Percentiles rank a stretch among this genome's conserved stretches.
phyloP scores from a whole-genome alignment of 805 yeast genomes.

The Kuraishia floccosa region DNA sequence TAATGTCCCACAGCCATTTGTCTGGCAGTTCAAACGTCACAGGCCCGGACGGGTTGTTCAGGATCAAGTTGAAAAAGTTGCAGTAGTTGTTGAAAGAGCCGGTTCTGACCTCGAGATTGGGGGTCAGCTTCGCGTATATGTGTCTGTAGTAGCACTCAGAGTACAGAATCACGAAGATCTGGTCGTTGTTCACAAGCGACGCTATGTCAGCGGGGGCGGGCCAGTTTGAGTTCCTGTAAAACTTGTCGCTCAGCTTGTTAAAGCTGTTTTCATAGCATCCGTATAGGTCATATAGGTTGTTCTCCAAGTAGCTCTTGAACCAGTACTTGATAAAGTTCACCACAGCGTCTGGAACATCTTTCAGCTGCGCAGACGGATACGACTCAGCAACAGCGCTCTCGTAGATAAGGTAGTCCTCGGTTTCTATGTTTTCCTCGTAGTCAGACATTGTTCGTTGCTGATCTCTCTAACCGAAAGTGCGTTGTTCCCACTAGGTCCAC shows the following conservation, averaged over 20 bases:
- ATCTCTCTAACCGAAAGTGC: background rate
- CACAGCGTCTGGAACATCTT: slow-evolving; percentile 28
- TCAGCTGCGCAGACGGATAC: background rate
- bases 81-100: slow-evolving; percentile 39
- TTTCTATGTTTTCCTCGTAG: slow-evolving; percentile 4
- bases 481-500: background rate
- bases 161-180: slow-evolving; percentile 30
- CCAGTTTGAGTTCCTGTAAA: slow-evolving; percentile 26
- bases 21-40: slow-evolving; percentile 32
- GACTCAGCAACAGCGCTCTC: slow-evolving; percentile 3
- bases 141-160: slow-evolving; percentile 40
- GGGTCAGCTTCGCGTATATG: slow-evolving; percentile 28
- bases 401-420: slow-evolving; percentile 5
- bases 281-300: slow-evolving; percentile 29
- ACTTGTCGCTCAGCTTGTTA: slow-evolving; percentile 32
- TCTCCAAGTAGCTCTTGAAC: slow-evolving; percentile 28
- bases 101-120: slow-evolving; percentile 30
- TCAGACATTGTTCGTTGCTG: slow-evolving; percentile 1
- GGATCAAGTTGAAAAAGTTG: slow-evolving; percentile 29
- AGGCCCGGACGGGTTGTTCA: slow-evolving; percentile 30
- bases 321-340: slow-evolving; percentile 28
- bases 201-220: slow-evolving; percentile 33
- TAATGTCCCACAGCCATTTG: slow-evolving; percentile 40
- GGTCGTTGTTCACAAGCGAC: slow-evolving; percentile 30
- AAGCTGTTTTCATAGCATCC: slow-evolving; percentile 32